A percentile compares a stretch with the other conserved stretches of the same genome.
phyloP scores from a whole-genome alignment of 371 early-diverging fungal species.

The Syncephalastrum contaminatum region DNA sequence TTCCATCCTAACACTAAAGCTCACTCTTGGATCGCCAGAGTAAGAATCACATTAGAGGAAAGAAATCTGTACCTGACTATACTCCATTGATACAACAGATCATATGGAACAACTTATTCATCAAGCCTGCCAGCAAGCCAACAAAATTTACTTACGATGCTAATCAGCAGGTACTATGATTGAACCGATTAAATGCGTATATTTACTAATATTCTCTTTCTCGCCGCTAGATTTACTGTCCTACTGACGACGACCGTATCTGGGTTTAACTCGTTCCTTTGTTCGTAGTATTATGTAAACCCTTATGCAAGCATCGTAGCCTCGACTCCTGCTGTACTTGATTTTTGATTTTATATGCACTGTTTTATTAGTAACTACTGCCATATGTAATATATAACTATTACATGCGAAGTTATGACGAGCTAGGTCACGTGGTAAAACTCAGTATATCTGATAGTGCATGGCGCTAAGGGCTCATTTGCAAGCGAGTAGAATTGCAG shows the following conservation, averaged over 20 bases:
- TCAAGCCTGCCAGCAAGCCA: slow-evolving; percentile 6
- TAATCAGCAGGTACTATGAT: slow-evolving; percentile 4
- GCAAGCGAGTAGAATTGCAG: no score
- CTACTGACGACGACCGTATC: slow-evolving; percentile 15
- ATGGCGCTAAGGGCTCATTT: no score
- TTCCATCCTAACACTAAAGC: slow-evolving; percentile 17
- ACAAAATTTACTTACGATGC: slow-evolving; percentile 2
- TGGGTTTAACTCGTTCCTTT: background rate
- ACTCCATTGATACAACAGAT: slow-evolving; percentile 3
- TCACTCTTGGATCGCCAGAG: slow-evolving; percentile 19
- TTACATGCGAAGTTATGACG: no score
- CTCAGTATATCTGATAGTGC: no score
- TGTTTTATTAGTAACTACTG: no score
- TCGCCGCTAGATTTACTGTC: slow-evolving; percentile 13
- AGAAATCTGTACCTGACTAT: background rate
- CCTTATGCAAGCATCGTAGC: no score
- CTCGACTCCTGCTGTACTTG: no score
- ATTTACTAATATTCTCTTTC: background rate
- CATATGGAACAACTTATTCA: slow-evolving; percentile 16
- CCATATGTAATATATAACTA: no score
- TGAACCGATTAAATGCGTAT: background rate
- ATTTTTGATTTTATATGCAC: no score
- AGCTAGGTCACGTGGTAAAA: no score
- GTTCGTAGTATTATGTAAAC: no score
- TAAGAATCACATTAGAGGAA: background rate